Evolutionary conservation across 345 rosid genomes (phyloP), one percentile per base, ranked within the genome.

Genomic region (Abelmoschus esculentus): DNA sequence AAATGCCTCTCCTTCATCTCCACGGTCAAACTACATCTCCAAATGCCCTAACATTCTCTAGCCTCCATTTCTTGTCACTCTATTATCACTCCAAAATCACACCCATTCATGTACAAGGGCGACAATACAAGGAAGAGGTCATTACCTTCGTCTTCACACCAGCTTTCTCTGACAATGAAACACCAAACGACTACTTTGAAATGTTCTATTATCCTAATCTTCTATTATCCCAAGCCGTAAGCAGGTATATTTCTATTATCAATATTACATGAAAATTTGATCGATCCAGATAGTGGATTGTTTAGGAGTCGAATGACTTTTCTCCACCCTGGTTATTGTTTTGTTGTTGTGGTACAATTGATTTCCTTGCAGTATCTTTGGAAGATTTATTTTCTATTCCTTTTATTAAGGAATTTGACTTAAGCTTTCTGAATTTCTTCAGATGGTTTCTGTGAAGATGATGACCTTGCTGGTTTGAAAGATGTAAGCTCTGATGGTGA

Each of bases 391-490:
- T 54, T 40, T 58, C 22, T 34, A 3, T 7, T 57, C 9, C 44
- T 50, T 49, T 75, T 29, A 26, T 19, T 5, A 42, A n/a, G 17
- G 31, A 4, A 54, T 54, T 19, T 9, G 6, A 36, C 38, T 55
- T 66, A 63, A 31, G 71, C 54, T 53, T 32, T 75, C 74, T 61
- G 61, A 64, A 73, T 75, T 61, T 61, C 34, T 64, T 2, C 82
- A 96, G 99, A 86, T 96, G 96, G 92, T 87, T 64, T 92, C 99
- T 74, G 89, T 92, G 98, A 96, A 77, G 99, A 96, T 7, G 99
- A 96, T 78, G 98, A 96, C 79, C 97, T 96, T 77, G 99, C 99
- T 72, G 99, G 99, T 77, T 69, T 92, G 79, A 95, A 96, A 87
- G 99, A 90, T 83, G 89, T 90, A 72, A 92, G 99, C 79, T 86